Conservation (phyloP, 176 grass and related monocot species). For the Pontederia crassipes region DNA sequence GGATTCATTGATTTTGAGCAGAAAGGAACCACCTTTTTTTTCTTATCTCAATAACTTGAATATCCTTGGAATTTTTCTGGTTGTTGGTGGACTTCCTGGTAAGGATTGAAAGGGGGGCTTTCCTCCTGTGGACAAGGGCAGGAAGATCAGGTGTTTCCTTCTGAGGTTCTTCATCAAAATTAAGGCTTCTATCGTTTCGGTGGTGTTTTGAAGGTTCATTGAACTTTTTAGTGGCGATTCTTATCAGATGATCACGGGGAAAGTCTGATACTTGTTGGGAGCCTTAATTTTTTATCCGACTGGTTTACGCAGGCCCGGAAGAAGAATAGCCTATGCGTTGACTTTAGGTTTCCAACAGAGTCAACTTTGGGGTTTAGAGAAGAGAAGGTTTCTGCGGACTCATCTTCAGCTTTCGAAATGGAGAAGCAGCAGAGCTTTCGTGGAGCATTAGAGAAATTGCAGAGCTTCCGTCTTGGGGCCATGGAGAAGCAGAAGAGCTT, state of each 20-base stretch:
- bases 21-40: not conserved
- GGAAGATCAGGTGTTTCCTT: too few species aligned
- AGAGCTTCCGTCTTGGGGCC: not conserved
- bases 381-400: not conserved
- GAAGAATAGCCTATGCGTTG: too few species aligned
- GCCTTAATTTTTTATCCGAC: too few species aligned
- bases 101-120: not conserved
- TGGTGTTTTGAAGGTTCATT: too few species aligned
- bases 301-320: too few species aligned
- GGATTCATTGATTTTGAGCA: not conserved
- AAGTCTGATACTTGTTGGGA: too few species aligned
- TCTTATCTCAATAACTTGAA: not conserved
- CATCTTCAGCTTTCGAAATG: not conserved
- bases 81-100: not conserved
- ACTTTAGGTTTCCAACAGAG: too few species aligned
- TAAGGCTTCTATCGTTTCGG: too few species aligned
- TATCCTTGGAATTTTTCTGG: not conserved
- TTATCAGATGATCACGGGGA: too few species aligned
- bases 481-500: constrained; percentile 19
- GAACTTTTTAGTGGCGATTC: too few species aligned
- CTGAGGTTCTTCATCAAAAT: too few species aligned
- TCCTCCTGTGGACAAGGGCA: not conserved
- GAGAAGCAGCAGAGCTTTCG: not conserved
- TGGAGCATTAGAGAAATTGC: constrained; percentile 11
- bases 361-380: too few species aligned